Percentiles rank a stretch among this genome's conserved stretches.
Conservation (phyloP, 2,329 filamentous ascomycete species). For the Cryphonectria nitschkei region DNA sequence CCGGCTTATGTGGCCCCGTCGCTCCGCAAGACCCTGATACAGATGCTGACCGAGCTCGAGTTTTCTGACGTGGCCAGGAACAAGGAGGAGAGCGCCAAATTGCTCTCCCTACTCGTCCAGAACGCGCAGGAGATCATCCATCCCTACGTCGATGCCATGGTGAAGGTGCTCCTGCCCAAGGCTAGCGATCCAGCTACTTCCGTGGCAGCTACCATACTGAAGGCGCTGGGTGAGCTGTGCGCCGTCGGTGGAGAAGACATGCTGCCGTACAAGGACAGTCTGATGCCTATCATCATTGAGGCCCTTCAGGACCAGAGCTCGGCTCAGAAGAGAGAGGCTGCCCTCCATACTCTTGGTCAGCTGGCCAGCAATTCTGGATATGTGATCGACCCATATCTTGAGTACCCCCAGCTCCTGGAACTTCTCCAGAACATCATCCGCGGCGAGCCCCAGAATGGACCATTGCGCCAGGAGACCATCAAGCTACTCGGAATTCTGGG, state of each 20-base stretch:
- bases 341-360: conserved; percentile 87
- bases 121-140: conserved; percentile 93
- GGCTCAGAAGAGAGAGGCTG: conserved; percentile 85
- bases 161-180: conserved; percentile 91
- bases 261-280: conserved; percentile 83
- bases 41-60: conserved; percentile 93
- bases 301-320: conserved; percentile 94
- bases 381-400: conserved; percentile 93
- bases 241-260: conserved; percentile 94
- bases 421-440: conserved; percentile 94
- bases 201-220: conserved; percentile 92
- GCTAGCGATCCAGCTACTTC: conserved; percentile 82
- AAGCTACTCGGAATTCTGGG: conserved; percentile 95
- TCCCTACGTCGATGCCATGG: conserved; percentile 96
- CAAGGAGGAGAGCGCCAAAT: conserved; percentile 93
- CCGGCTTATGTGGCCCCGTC: conserved; percentile 98
- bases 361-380: conserved; percentile 96
- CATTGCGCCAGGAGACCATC: conserved; percentile 89
- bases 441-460: conserved; percentile 80
- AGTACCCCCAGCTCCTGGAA: conserved; percentile 91
- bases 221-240: conserved; percentile 91
- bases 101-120: conserved; percentile 89
- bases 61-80: conserved; percentile 93
- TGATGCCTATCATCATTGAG: conserved; percentile 95
- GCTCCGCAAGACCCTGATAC: conserved; percentile 89